Evolutionary conservation across 2,329 filamentous ascomycete genomes (phyloP), one percentile per base, ranked within the genome.

Genomic region (Colletotrichum karsti): DNA sequence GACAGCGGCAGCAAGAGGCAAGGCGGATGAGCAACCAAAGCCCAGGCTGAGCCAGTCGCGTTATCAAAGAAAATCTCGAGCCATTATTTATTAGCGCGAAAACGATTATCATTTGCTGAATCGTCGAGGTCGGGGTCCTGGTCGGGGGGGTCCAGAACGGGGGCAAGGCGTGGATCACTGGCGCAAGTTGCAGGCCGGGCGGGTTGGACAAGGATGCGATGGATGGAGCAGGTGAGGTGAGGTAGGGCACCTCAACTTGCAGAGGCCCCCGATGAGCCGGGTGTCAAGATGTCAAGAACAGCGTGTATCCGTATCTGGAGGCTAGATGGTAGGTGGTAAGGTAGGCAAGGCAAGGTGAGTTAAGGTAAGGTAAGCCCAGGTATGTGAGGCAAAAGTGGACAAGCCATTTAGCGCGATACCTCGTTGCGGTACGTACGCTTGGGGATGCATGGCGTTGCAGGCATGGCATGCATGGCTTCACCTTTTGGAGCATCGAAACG

Each of bases 51-150:
- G 63, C 33, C 56, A 55, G 30, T 51, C 50, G 48, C 60, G 39
- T 69, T 69, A 69, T 67, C 66, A 56, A 56, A 60, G 33, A 57
- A 69, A 61, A 65, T 35, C 18, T 70, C 67, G 39, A 63, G 57
- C 67, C 62, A 67, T 63, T 67, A 63, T 58, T 42, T 61, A 69
- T 58, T 67, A 58, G 69, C 60, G 63, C 22, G 58, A 70, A 63
- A 53, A 46, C 30, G 59, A 51, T 58, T 67, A 70, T 63, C 63
- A 70, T 67, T 70, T 67, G 58, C 67, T 71, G 51, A 54, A 69
- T 64, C 58, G 22, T 41, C 53, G n/a, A n/a, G n/a, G n/a, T n/a
- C 30, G 30, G 30, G 30, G 30, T 35, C 30, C 13, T 35, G 30
- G 5, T 8, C 9, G 30, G 50, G 24, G 61, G 59, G 58, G 20